phyloP scores from a whole-genome alignment of 2,329 filamentous ascomycete species.

The Botryotinia convoluta region DNA sequence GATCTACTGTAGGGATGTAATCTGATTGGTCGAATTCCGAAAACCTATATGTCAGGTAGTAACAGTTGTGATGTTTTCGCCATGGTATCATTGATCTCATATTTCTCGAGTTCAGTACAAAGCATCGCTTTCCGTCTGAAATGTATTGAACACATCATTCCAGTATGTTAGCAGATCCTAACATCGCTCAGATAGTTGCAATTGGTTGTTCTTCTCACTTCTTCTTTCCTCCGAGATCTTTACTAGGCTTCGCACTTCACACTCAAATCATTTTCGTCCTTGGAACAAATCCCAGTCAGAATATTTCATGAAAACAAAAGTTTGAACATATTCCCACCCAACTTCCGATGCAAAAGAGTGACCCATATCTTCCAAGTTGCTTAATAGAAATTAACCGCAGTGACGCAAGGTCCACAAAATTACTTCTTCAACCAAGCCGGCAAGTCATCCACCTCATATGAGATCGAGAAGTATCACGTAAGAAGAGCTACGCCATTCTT shows the following conservation, averaged over 20 bases:
- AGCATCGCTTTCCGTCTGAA: neutral
- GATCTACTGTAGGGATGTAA: fast-evolving
- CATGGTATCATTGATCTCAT: neutral
- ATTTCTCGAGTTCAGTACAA: neutral
- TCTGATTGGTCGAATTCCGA: neutral
- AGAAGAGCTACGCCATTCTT: neutral
- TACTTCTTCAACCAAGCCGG: neutral
- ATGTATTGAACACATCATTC: neutral
- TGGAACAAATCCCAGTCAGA: too few relatives aligned
- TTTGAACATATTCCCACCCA: neutral
- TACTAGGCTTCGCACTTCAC: neutral
- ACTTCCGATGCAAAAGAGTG: neutral
- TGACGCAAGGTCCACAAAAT: neutral
- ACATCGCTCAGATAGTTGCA: neutral
- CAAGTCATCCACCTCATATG: neutral
- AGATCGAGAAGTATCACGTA: neutral
- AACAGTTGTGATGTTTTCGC: fast-evolving
- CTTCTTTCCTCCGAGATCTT: neutral
- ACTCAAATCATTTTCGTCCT: neutral
- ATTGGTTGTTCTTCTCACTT: neutral
- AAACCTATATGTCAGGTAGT: fast-evolving
- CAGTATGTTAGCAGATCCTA: too few relatives aligned
- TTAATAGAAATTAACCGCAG: neutral
- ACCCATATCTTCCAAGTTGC: neutral
- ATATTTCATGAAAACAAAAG: neutral